Evolutionary conservation across 805 yeast genomes (phyloP).

Genomic region (Starmerella bombi): DNA sequence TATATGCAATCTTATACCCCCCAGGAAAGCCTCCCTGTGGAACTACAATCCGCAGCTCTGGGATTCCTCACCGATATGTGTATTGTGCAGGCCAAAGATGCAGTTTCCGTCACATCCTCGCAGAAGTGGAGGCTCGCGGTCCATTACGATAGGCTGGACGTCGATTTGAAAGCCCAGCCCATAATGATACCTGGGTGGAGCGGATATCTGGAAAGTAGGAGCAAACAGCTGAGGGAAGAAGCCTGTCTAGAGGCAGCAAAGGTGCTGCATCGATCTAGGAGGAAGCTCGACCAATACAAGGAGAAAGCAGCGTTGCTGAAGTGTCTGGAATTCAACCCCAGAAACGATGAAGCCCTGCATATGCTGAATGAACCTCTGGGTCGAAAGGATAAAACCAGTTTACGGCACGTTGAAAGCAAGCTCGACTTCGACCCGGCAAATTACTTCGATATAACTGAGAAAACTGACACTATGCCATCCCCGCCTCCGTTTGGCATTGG

Average conservation of each 20-base stretch:
- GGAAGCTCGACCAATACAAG: neutral
- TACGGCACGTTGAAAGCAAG: neutral
- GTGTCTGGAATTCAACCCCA: constrained; percentile 3
- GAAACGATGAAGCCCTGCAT: neutral
- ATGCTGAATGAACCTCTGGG: neutral
- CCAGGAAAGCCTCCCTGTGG: neutral
- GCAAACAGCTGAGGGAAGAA: neutral
- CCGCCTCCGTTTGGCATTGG: neutral
- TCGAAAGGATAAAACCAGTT: neutral
- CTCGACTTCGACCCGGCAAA: neutral
- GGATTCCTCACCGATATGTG: neutral
- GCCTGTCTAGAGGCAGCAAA: neutral
- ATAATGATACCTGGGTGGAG: too few relatives aligned
- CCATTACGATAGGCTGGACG: neutral
- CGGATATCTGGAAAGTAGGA: neutral
- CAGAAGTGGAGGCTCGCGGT: neutral
- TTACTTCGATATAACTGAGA: neutral
- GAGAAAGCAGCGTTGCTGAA: neutral
- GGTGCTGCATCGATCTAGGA: neutral
- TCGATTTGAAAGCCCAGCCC: too few relatives aligned
- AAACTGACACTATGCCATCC: neutral
- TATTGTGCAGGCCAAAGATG: neutral
- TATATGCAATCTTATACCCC: neutral
- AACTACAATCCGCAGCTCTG: constrained; percentile 1
- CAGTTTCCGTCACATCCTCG: neutral